These are phyloP conservation scores for Thermoascus crustaceus DNA, from an alignment of 2,329 filamentous ascomycete genomes.

Conservation along the genomic window DNA sequence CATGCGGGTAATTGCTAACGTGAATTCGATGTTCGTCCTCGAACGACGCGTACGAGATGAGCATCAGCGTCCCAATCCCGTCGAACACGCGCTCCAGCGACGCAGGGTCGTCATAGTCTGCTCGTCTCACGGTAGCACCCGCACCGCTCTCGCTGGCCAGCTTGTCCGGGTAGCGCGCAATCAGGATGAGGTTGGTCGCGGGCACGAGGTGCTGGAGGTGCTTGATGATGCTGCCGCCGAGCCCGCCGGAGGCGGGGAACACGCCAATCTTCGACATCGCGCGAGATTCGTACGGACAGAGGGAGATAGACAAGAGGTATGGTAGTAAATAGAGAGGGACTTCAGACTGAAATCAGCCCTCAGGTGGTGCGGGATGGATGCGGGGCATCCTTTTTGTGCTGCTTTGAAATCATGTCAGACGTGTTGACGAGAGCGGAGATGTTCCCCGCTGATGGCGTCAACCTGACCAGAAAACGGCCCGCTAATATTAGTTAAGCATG, in stretches of 20 bases:
- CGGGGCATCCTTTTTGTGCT: too few relatives aligned
- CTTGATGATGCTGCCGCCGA: conserved; percentile 44
- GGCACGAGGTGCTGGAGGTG: conserved; percentile 41
- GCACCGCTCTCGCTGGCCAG: conserved; percentile 27
- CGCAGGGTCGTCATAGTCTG: conserved; percentile 43
- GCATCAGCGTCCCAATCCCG: conserved; percentile 45
- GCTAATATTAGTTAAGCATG: too few relatives aligned
- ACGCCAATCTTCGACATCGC: conserved; percentile 24
- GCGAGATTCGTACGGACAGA: not conserved
- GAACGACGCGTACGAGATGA: conserved; percentile 48
- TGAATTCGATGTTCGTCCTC: conserved; percentile 40
- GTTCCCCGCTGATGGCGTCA: too few relatives aligned
- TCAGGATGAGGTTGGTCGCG: conserved; percentile 40
- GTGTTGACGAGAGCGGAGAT: too few relatives aligned
- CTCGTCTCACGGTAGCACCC: conserved; percentile 40
- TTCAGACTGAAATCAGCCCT: too few relatives aligned
- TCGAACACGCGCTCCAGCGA: conserved; percentile 42
- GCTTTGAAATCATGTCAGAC: too few relatives aligned
- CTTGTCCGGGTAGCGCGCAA: conserved; percentile 38
- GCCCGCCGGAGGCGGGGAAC: conserved; percentile 46
- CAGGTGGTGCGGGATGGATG: too few relatives aligned
- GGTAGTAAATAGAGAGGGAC: too few relatives aligned
- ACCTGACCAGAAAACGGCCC: too few relatives aligned
- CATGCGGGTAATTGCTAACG: conserved; percentile 25
- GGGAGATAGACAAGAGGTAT: not conserved